A percentile compares a stretch with the other conserved stretches of the same genome.
phyloP scores from a whole-genome alignment of 768 basidiomycete species.

The Serendipita sp. region DNA sequence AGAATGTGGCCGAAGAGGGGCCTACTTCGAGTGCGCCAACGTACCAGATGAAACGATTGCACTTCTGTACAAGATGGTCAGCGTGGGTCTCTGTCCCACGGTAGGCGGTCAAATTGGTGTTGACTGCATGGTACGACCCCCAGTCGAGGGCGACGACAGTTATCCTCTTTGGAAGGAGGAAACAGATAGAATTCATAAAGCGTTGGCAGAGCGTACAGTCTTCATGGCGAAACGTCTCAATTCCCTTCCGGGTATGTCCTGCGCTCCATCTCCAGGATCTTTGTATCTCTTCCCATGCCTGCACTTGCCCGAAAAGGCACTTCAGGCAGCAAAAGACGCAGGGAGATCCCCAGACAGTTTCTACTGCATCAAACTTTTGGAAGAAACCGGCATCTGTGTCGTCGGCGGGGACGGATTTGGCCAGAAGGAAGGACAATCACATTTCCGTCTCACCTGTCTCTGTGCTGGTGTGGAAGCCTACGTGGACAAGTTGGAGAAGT shows the following conservation, averaged over 20 bases:
- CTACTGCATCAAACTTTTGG: slow-evolving; percentile 71
- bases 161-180: slow-evolving; percentile 73
- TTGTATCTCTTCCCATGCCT: slow-evolving; percentile 88
- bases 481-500: slow-evolving; percentile 64
- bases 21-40: slow-evolving; percentile 90
- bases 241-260: slow-evolving; percentile 70
- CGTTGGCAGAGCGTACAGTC: slow-evolving; percentile 50
- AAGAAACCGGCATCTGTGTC: slow-evolving; percentile 83
- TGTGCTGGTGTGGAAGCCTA: slow-evolving; percentile 93
- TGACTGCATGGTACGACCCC: slow-evolving; percentile 87
- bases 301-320: slow-evolving; percentile 52
- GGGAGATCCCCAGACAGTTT: slow-evolving; percentile 80
- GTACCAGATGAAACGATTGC: slow-evolving; percentile 61
- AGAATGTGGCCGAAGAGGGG: slow-evolving; percentile 94
- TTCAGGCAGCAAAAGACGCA: slow-evolving; percentile 49
- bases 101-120: slow-evolving; percentile 86
- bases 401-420: slow-evolving; percentile 93
- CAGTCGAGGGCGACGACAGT: slow-evolving; percentile 55
- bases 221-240: slow-evolving; percentile 72
- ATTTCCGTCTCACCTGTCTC: slow-evolving; percentile 85
- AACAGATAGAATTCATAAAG: slow-evolving; percentile 62
- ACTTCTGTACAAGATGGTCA: slow-evolving; percentile 92
- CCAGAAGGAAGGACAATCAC: slow-evolving; percentile 77
- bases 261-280: slow-evolving; percentile 80
- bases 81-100: slow-evolving; percentile 78